Evolutionary conservation across 177 flowering plant genomes (phyloP).

Genomic region (Telopea speciosissima): DNA sequence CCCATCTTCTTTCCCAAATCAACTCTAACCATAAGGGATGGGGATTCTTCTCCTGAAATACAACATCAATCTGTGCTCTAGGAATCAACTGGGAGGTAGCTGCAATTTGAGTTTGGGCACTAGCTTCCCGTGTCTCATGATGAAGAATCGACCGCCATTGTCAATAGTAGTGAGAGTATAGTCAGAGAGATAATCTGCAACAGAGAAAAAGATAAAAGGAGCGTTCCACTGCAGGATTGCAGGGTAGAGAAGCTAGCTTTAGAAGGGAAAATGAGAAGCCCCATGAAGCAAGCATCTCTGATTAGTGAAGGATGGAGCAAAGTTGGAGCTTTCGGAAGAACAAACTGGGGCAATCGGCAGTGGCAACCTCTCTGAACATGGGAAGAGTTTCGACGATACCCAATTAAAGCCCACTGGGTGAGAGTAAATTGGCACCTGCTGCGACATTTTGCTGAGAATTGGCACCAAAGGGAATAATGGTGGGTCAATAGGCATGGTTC

Average conservation of each 20-base stretch:
- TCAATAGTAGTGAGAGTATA: conserved; percentile 32
- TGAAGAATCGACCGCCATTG: conserved; percentile 50
- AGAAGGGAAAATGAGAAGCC: neutral
- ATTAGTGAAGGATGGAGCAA: conserved; percentile 33
- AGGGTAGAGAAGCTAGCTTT: neutral
- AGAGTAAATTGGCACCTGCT: neutral
- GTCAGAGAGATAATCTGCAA: conserved; percentile 41
- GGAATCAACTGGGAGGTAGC: too few species aligned
- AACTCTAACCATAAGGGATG: too few species aligned
- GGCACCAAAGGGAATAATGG: conserved; percentile 14
- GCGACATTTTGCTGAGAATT: conserved; percentile 13
- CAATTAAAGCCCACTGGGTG: neutral
- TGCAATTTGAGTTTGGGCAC: conserved; percentile 95
- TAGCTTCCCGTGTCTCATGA: conserved; percentile 81
- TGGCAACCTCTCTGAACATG: conserved; percentile 42
- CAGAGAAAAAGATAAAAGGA: neutral
- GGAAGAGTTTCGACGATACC: conserved; percentile 45
- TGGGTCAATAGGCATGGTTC: conserved; percentile 59
- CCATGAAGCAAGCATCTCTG: too few species aligned
- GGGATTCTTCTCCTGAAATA: too few species aligned
- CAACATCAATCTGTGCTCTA: too few species aligned
- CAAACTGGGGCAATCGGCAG: conserved; percentile 38
- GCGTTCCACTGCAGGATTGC: neutral
- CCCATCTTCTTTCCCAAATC: too few species aligned
- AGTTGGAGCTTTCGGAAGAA: conserved; percentile 45